Evolutionary conservation across 2,329 filamentous ascomycete genomes (phyloP).

Genomic region (Xylaria sp.): DNA sequence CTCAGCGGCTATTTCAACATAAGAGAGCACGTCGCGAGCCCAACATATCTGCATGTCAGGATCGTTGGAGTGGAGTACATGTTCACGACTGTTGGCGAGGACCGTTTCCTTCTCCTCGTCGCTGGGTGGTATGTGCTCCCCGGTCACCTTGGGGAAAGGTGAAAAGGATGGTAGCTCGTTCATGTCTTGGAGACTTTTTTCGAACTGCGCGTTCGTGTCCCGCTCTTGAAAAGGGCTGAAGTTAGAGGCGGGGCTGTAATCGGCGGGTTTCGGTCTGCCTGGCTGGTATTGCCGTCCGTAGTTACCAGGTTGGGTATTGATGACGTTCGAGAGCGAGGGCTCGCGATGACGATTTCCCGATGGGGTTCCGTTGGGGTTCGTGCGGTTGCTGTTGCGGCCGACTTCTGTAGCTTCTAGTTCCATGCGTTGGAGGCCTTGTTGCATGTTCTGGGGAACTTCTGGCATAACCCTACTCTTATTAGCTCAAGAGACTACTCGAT

Average conservation of each 20-base stretch:
- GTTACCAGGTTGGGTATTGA: slow-evolving; percentile 47
- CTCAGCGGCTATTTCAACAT: slow-evolving; percentile 85
- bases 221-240: slow-evolving; percentile 57
- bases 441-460: slow-evolving; percentile 96
- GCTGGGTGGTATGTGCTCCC: slow-evolving; percentile 89
- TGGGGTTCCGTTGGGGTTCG: slow-evolving; percentile 46
- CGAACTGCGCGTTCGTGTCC: slow-evolving; percentile 52
- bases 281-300: slow-evolving; percentile 50
- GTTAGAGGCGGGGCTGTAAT: slow-evolving; percentile 51
- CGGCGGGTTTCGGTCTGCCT: slow-evolving; percentile 48
- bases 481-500: slow-evolving; percentile 32
- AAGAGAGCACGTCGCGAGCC: slow-evolving; percentile 91
- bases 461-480: slow-evolving; percentile 78
- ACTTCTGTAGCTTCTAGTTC: slow-evolving; percentile 78
- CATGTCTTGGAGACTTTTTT: slow-evolving; percentile 57
- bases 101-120: slow-evolving; percentile 95
- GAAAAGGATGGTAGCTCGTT: slow-evolving; percentile 80
- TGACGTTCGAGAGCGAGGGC: slow-evolving; percentile 56
- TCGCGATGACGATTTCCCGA: slow-evolving; percentile 54
- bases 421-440: slow-evolving; percentile 90
- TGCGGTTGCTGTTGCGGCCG: slow-evolving; percentile 48
- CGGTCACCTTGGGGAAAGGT: slow-evolving; percentile 87
- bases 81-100: slow-evolving; percentile 82
- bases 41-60: slow-evolving; percentile 96
- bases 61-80: slow-evolving; percentile 92